Base-by-base conservation (phyloP, 495 filamentous ascomycete genomes). In the Aspergillus panamensis region DNA sequence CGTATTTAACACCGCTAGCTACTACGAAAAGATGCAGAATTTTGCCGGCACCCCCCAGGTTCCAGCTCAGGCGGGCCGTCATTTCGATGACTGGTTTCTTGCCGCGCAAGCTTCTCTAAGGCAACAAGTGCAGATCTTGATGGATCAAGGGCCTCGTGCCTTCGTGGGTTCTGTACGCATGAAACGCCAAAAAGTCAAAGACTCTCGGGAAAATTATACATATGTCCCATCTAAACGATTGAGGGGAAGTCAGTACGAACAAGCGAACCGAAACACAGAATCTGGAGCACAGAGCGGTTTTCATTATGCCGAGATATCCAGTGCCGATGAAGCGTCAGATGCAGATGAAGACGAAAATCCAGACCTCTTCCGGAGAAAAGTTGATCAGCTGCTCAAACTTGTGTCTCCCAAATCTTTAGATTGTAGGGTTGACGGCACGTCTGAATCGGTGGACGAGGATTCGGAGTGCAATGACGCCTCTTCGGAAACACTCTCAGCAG, bases 81-180 rank as follows among this genome's bases (percentile, higher is more conserved):
- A 69, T 14, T 84, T 82, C 52, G 72, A 75, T 35, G 67, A 72
- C 40, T 89, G 86, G 86, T 77, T 84, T 44, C 55, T 71, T 19
- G 70, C 70, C 51, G 77, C 81, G 2, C 59, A 68, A 4, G 49
- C 40, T 2, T 68, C 71, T 16, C 57, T 87, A 21, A 69, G 58
- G n/a, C 65, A 68, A 1, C 72, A 80, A 35, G 67, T 84, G 6
- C 56, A 70, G 3, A 53, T 64, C 10, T 60, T 84, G 30, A 55
- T 55, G n/a, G 35, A 57, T 6, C 8, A 61, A 6, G 74, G 66
- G 2, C 61, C 64, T 10, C 30, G 59, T 16, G 61, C 53, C 19
- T 66, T 78, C 58, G 50, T 73, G 21, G 32, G 65, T 29, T 59
- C 67, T 21, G 63, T 78, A 1, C 53, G 56, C 3, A 50, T 37